A percentile compares a stretch with the other conserved stretches of the same genome.
Conservation (phyloP, 2,329 filamentous ascomycete genomes). For the Hypoxylon sp. region DNA sequence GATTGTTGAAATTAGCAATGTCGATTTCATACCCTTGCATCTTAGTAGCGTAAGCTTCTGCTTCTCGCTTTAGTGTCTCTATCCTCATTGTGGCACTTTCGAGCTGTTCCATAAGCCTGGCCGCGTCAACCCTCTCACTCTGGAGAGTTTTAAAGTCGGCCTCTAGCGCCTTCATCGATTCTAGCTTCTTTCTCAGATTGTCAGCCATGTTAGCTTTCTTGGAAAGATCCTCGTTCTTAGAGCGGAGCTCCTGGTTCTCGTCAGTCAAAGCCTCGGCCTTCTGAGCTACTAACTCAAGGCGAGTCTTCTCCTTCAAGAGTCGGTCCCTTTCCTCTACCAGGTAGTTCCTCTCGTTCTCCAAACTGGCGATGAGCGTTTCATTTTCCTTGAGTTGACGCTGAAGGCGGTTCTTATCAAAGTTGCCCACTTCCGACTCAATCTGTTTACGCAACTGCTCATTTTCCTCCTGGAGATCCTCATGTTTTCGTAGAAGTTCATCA, state of each 20-base stretch:
- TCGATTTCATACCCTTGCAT: slow-evolving; percentile 57
- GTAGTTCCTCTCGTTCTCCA: slow-evolving; percentile 76
- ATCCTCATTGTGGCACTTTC: slow-evolving; percentile 54
- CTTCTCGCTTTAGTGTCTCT: slow-evolving; percentile 55
- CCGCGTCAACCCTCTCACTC: slow-evolving; percentile 68
- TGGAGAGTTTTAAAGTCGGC: slow-evolving; percentile 69
- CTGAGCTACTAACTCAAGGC: slow-evolving; percentile 64
- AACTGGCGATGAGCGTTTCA: slow-evolving; percentile 78
- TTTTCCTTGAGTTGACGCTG: slow-evolving; percentile 74
- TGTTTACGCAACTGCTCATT: slow-evolving; percentile 70
- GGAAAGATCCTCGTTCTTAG: slow-evolving; percentile 70
- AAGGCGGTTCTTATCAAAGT: slow-evolving; percentile 65
- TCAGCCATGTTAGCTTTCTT: slow-evolving; percentile 76
- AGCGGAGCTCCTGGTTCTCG: slow-evolving; percentile 71
- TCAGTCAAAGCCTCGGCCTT: slow-evolving; percentile 69
- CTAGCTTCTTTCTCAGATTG: slow-evolving; percentile 74
- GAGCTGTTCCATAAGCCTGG: slow-evolving; percentile 59
- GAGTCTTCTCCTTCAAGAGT: slow-evolving; percentile 52
- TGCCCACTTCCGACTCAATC: slow-evolving; percentile 67
- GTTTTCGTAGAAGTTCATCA: slow-evolving; percentile 69
- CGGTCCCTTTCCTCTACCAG: slow-evolving; percentile 62
- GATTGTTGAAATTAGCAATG: slow-evolving; percentile 60
- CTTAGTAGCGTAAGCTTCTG: slow-evolving; percentile 53
- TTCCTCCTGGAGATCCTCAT: slow-evolving; percentile 72
- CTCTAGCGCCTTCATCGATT: slow-evolving; percentile 68